These are phyloP conservation scores for Corinectria fuckeliana DNA, from an alignment of 2,329 filamentous ascomycete species.

Conservation along the genomic window DNA sequence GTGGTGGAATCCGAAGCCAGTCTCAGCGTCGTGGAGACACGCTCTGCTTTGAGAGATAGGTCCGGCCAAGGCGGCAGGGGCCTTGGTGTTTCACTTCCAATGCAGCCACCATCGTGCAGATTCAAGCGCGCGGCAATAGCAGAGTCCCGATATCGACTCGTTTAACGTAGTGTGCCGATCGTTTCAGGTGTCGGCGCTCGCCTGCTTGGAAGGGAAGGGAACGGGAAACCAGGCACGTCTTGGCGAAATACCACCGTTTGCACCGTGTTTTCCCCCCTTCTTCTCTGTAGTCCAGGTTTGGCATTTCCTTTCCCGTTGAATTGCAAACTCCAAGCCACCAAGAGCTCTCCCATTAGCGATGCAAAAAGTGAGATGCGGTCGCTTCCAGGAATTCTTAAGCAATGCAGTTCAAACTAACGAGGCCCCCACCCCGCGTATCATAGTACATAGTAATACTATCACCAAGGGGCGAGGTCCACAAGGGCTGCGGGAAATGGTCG, in stretches of 20 bases:
- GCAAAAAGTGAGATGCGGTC: not conserved
- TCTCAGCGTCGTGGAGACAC: slow-evolving; percentile 32
- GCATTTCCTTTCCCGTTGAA: not conserved
- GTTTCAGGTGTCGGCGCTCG: slow-evolving; percentile 13
- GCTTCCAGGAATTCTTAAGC: not conserved
- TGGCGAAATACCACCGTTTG: not conserved
- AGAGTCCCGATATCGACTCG: slow-evolving; percentile 1
- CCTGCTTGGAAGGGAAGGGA: not conserved
- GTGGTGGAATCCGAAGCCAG: slow-evolving; percentile 30
- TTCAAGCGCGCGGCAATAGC: slow-evolving; percentile 25
- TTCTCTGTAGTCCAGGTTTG: too few relatives aligned
- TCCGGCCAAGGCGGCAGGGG: slow-evolving; percentile 20
- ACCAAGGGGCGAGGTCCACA: not conserved
- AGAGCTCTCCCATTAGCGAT: too few relatives aligned
- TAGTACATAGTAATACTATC: not conserved
- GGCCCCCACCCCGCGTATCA: not conserved
- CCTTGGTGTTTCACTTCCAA: slow-evolving; percentile 9
- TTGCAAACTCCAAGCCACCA: not conserved
- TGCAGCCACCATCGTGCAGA: slow-evolving; percentile 1
- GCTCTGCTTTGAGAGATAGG: slow-evolving; percentile 21
- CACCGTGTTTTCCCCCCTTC: not conserved
- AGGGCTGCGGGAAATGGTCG: not conserved
- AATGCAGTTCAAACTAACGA: not conserved
- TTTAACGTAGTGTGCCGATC: slow-evolving; percentile 7
- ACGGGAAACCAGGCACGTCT: not conserved